Evolutionary conservation across 1,284 basidiomycete species (phyloP), one percentile per base, ranked within the genome.

Genomic region (Blastosporella zonata): DNA sequence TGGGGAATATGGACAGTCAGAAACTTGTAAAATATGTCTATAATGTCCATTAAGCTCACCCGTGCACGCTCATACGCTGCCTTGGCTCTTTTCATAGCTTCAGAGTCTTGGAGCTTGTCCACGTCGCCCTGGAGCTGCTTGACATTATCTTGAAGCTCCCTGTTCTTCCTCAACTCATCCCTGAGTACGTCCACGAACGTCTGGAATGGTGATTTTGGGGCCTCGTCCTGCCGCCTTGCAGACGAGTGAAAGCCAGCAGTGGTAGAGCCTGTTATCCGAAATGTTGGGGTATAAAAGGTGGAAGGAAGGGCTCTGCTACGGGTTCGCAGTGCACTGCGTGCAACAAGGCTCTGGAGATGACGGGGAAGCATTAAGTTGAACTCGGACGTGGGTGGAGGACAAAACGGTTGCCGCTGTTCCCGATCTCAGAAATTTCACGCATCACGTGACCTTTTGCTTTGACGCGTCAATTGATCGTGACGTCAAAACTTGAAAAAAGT

Each of bases 81-180:
- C 62, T 81, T 78, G 10, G 93, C 93, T 59, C 78, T 80, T 74
- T 91, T 93, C 92, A 98, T 90, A n/a, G 95, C 89, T 66, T 96
- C 93, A 48, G 88, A 92, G 66, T 99, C 96, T 72, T 97, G 95
- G 45, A 97, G 72, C 71, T 97, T 97, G 72, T 93, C 91, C 31
- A 97, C 96, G 67, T 98, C 93, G 58, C 97, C 97, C 69, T 96
- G 92, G 25, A 99, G 79, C 71, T 97, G 93, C 72, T 93, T 94
- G 51, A 98, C 89, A 70, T 96, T 97, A 43, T 97, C 93, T 71
- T 97, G 93, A 3, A 97, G 77, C 65, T 96, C 95, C 59, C 93
- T 78, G 66, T 93, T 96, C 78, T 98, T 98, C 65, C 82, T 78
- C 41, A 99, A 73, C 70, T 99, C 96, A 52, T 97, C 33, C 13